These are phyloP conservation scores for Monascus ruber DNA, from an alignment of 2,329 filamentous ascomycete genomes.

Conservation along the genomic window DNA sequence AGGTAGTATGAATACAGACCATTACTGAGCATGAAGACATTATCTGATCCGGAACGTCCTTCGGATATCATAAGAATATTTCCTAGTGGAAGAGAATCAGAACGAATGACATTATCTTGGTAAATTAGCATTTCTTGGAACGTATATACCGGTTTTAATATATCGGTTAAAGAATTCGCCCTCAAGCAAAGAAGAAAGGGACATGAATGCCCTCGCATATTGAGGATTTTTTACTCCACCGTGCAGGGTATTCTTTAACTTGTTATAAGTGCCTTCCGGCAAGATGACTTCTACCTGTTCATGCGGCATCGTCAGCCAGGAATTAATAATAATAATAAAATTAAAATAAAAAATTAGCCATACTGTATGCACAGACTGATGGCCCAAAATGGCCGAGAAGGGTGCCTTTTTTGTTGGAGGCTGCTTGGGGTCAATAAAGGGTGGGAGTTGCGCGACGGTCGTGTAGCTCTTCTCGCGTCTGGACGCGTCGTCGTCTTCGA, in stretches of 20 bases:
- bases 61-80: conserved; percentile 76
- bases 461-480: conserved; percentile 56
- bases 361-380: conserved; percentile 60
- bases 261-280: conserved; percentile 49
- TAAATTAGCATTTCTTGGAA: conserved; percentile 1
- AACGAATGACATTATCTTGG: neutral
- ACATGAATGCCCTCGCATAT: conserved; percentile 63
- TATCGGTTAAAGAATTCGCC: conserved; percentile 72
- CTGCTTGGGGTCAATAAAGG: conserved; percentile 59
- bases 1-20: conserved; percentile 37
- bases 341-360: conserved; percentile 1
- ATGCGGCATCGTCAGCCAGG: conserved; percentile 31
- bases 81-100: conserved; percentile 37
- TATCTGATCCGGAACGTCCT: conserved; percentile 58
- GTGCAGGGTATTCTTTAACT: conserved; percentile 44
- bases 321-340: neutral
- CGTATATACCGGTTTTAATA: conserved; percentile 58
- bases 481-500: conserved; percentile 28
- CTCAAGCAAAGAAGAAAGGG: conserved; percentile 58
- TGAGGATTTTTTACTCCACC: conserved; percentile 25
- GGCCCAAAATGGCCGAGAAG: conserved; percentile 56
- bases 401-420: conserved; percentile 63
- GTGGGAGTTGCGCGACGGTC: conserved; percentile 54
- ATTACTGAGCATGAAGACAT: conserved; percentile 58
- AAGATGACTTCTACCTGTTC: conserved; percentile 53